Evolutionary conservation across 441 rosid species (phyloP), one percentile per base, ranked within the genome.

Genomic region (Brassica hybrid): DNA sequence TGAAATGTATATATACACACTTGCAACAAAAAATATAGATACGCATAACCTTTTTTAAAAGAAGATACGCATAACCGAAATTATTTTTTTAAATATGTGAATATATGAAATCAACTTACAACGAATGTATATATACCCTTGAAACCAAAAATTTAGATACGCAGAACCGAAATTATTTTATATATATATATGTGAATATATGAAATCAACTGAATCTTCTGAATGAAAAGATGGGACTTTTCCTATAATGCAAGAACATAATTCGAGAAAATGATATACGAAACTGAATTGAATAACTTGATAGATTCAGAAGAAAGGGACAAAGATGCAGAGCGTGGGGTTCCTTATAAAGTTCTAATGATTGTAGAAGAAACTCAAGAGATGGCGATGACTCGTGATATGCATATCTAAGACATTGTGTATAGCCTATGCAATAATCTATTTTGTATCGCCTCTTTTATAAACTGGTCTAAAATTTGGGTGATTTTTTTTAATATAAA

Each of bases 271-370:
- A 34, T 17, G 5, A 57, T 59, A 63, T 78, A 68, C 5, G 77
- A 30, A 76, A 38, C 56, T 63, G 67, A 30, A 62, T 19, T 68
- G 36, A 7, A 54, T 27, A 61, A 73, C 48, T 73, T 16, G 48
- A 67, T 52, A 54, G 54, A 62, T 68, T 56, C 59, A 17, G 61
- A 54, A 54, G 67, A 79, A 69, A 79, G 76, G 64, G 82, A 79
- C 82, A 79, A 65, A 65, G 76, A 64, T 21, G 64, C 76, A 79
- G 66, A 79, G 79, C 82, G 76, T 79, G 79, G 75, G 74, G 76
- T 34, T 74, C 32, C 72, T 74, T 75, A 64, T 43, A 12, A 43
- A 43, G 50, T 43, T 43, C 50, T 74, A 79, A 79, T 74, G 2
- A 75, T 75, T 75, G 58, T 68, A 45, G 79, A 74, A 74, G 79